Conservation (phyloP, 495 filamentous ascomycete genomes). For the Daldinia childiae region DNA sequence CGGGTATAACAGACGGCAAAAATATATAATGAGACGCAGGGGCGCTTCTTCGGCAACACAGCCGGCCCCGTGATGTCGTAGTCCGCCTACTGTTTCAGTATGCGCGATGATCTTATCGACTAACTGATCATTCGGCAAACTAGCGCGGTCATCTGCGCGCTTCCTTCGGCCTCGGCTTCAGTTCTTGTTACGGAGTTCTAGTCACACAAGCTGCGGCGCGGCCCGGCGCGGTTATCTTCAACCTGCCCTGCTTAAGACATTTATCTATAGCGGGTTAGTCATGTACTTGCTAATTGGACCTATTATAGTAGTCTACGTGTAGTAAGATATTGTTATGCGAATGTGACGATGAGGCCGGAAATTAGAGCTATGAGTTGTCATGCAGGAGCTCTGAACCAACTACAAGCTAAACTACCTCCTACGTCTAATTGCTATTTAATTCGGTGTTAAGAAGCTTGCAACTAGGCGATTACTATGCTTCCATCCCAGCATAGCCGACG, state of each 20-base stretch:
- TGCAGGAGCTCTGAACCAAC: neutral
- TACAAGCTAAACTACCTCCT: neutral
- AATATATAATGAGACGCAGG: conserved; percentile 16
- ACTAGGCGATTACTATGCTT: neutral
- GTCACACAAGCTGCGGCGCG: conserved; percentile 21
- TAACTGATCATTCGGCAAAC: conserved; percentile 13
- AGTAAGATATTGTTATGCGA: neutral
- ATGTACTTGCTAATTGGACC: neutral
- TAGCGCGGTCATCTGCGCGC: conserved; percentile 24
- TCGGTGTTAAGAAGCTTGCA: neutral
- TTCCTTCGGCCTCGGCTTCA: conserved; percentile 2
- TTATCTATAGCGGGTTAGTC: neutral
- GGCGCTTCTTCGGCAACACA: conserved; percentile 22
- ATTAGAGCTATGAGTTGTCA: neutral
- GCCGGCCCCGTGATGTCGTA: conserved; percentile 19
- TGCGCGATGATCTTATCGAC: conserved; percentile 21
- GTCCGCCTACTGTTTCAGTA: conserved; percentile 16
- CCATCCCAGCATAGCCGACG: neutral
- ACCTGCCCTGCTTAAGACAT: neutral
- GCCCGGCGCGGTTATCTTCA: conserved; percentile 23
- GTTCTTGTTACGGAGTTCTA: neutral
- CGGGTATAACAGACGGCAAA: conserved; percentile 6
- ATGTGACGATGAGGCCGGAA: neutral
- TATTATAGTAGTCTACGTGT: conserved; percentile 5
- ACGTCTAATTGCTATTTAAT: neutral